Evolutionary conservation across 2,329 filamentous ascomycete species (phyloP), one percentile per base, ranked within the genome.

Genomic region (Westerdykella aurantiaca): DNA sequence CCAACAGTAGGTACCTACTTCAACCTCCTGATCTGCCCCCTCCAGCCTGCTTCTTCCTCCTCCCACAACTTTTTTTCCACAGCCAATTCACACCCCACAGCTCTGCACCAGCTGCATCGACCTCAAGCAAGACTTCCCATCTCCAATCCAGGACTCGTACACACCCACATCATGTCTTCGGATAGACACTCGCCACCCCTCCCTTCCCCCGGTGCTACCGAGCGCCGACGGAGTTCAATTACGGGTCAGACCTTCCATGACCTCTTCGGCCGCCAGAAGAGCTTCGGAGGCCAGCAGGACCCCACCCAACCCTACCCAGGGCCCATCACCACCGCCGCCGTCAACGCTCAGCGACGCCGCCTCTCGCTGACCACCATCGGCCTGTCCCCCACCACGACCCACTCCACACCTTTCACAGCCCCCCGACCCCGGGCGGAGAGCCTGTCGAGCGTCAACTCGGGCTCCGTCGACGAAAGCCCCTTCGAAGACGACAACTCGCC

Each of bases 401-500:
- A 69, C 45, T 63, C 61, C 23, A 71, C 70, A 2, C 70, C 71
- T 39, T 72, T 69, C 57, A 56, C 55, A 40, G 52, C 47, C 41
- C 64, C 63, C 34, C 66, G 67, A 42, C 59, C 60, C 38, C 67
- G 72, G 38, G 68, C 69, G 41, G 72, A 74, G 55, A 75, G 72
- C 60, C 62, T 75, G 44, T 72, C 70, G 43, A 72, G 70, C 42
- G 68, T 69, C 52, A 72, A 71, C 55, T 72, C 68, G 41, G 67
- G 65, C 55, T 68, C 66, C 31, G 69, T 75, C 45, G 72, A 76
- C 53, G 73, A 76, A 55, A 72, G 68, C 14, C 72, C 73, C 12
- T 72, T 76, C 48, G 72, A 73, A 49, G 86, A 90, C 47, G 70
- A 73, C 42, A 68, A 73, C 33, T 66, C 72, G n/a, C 64, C 69